Percentiles rank a stretch among this genome's conserved stretches.
Conservation (phyloP, 768 basidiomycete species). For the Kwoniella heveanensis region DNA sequence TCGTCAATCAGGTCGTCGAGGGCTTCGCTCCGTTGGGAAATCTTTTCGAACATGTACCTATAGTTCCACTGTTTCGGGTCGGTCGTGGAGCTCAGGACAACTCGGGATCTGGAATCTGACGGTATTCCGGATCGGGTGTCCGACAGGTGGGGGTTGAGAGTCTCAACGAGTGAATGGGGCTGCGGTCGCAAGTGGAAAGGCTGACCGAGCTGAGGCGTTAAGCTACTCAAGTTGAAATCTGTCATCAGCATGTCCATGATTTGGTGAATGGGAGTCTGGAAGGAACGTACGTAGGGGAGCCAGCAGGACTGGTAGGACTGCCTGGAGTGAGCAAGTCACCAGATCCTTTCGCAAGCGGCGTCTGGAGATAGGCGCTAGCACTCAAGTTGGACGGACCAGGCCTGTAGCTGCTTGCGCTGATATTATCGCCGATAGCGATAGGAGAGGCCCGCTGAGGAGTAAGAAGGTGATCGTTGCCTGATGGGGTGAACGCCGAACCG, state of each 20-base stretch:
- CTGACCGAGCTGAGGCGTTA: conserved; percentile 35
- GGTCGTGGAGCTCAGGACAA: conserved; percentile 42
- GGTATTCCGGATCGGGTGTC: conserved; percentile 28
- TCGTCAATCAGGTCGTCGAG: conserved; percentile 88
- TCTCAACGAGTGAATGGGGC: conserved; percentile 55
- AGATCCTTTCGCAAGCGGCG: conserved; percentile 18
- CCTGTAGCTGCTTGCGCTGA: conserved; percentile 41
- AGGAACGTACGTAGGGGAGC: conserved; percentile 22
- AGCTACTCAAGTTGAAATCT: conserved; percentile 8
- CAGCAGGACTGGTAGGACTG: conserved; percentile 40
- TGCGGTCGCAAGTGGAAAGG: conserved; percentile 47
- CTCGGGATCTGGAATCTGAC: conserved; percentile 34
- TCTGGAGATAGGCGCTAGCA: conserved; percentile 5
- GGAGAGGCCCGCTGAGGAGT: conserved; percentile 28
- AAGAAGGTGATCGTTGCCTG: neutral
- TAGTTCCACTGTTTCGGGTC: conserved; percentile 55
- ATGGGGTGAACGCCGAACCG: conserved; percentile 18
- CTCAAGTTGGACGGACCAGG: conserved; percentile 28
- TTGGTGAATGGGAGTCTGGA: neutral
- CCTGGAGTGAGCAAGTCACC: conserved; percentile 30
- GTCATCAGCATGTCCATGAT: too few species aligned
- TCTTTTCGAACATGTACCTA: conserved; percentile 93
- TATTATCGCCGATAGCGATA: conserved; percentile 3
- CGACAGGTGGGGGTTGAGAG: conserved; percentile 56
- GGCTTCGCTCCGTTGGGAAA: conserved; percentile 75